Conservation (phyloP, 2,329 filamentous ascomycete species). For the Fusarium illudens region DNA sequence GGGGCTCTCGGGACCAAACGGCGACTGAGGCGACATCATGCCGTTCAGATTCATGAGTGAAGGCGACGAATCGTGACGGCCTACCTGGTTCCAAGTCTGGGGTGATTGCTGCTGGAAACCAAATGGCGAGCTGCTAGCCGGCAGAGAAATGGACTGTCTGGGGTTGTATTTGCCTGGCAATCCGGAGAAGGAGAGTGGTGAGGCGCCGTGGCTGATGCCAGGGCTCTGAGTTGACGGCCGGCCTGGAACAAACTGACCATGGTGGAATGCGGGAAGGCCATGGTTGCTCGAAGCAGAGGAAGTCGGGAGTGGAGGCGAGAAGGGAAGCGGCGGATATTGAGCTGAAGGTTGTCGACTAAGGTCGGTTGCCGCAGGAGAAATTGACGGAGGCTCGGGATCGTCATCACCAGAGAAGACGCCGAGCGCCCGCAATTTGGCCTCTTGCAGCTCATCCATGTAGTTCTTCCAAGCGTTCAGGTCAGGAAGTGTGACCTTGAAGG, state of each 20-base stretch:
- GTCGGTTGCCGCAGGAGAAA: slow-evolving; percentile 71
- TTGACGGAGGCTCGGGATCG: slow-evolving; percentile 69
- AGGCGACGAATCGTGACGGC: slow-evolving; percentile 74
- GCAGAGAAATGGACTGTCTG: slow-evolving; percentile 75
- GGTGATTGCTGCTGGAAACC: slow-evolving; percentile 71
- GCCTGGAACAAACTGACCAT: slow-evolving; percentile 66
- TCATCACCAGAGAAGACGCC: slow-evolving; percentile 84
- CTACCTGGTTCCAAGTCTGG: slow-evolving; percentile 65
- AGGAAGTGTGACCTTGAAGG: slow-evolving; percentile 73
- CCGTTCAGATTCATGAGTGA: slow-evolving; percentile 61
- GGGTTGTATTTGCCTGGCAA: slow-evolving; percentile 70
- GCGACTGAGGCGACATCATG: slow-evolving; percentile 71
- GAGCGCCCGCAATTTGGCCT: slow-evolving; percentile 90
- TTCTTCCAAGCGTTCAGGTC: slow-evolving; percentile 75
- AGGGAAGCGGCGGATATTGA: slow-evolving; percentile 78
- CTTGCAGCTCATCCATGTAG: slow-evolving; percentile 83
- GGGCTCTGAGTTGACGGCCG: slow-evolving; percentile 70
- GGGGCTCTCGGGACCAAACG: slow-evolving; percentile 64
- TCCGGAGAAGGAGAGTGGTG: slow-evolving; percentile 74
- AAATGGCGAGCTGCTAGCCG: slow-evolving; percentile 71
- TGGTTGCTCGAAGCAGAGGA: slow-evolving; percentile 80
- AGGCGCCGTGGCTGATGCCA: slow-evolving; percentile 70
- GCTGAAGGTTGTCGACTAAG: slow-evolving; percentile 75
- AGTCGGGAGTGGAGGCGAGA: slow-evolving; percentile 84
- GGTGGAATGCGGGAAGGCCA: slow-evolving; percentile 63